A percentile compares a stretch with the other conserved stretches of the same genome.
These are phyloP conservation scores for Phytophthora ohioensis DNA, from an alignment of 352 stramenopile species.

Conservation along the genomic window DNA sequence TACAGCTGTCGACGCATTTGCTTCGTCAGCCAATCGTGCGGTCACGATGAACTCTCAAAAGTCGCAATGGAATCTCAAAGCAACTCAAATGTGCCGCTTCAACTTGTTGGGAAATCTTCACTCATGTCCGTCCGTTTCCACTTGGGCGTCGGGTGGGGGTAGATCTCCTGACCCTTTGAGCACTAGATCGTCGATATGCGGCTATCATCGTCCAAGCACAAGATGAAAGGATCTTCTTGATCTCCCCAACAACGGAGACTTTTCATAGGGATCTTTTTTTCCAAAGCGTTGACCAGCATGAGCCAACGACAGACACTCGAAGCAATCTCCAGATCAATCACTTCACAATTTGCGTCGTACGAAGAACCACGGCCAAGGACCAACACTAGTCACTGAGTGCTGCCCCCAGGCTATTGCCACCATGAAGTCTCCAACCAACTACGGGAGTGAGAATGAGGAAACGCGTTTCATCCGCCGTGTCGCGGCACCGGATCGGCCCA, in stretches of 20 bases:
- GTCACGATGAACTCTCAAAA: background rate
- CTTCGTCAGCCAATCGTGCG: constrained; percentile 16
- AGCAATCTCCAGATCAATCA: constrained; percentile 10
- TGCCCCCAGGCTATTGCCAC: constrained; percentile 17
- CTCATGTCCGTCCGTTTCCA: constrained; percentile 26
- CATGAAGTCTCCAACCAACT: constrained; percentile 73
- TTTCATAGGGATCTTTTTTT: constrained; percentile 1
- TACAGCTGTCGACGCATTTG: background rate
- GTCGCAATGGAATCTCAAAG: background rate
- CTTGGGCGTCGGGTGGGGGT: constrained; percentile 2
- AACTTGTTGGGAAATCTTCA: constrained; percentile 16
- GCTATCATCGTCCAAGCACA: constrained; percentile 3
- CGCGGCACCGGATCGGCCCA: constrained; percentile 53
- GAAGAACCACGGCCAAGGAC: constrained; percentile 10
- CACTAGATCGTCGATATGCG: constrained; percentile 32
- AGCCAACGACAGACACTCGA: background rate
- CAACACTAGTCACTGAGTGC: constrained; percentile 33
- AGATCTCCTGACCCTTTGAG: constrained; percentile 26
- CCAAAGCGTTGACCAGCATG: constrained; percentile 18
- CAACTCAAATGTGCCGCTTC: constrained; percentile 12
- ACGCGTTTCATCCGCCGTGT: constrained; percentile 67
- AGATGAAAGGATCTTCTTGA: constrained; percentile 5
- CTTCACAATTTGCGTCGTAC: constrained; percentile 31
- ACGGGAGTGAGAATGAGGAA: constrained; percentile 74
- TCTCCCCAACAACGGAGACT: constrained; percentile 4